Base-by-base conservation (phyloP, 441 rosid genomes). In the Hura crepitans region DNA sequence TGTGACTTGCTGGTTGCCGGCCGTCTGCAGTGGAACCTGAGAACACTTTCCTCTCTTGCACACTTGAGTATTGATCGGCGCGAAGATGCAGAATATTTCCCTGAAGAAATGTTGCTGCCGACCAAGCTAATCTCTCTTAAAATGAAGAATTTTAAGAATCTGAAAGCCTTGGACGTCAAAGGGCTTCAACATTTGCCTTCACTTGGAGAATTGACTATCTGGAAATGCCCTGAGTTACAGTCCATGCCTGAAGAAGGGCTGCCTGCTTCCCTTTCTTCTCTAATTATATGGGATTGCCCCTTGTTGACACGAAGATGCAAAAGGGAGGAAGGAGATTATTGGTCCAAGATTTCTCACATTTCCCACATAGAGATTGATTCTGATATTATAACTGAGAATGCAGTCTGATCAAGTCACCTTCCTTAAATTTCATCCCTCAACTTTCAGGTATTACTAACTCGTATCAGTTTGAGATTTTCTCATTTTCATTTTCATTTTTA, bases 321-420 rank as follows among this genome's bases (percentile, higher is more conserved):
- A 23, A 42, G 71, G 66, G 72, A 59, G 25, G 55, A 54, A 15
- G 86, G 75, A 68, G 70, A 55, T 47, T 37, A 62, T 22, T 62
- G 66, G 66, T 17, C 66, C 22, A 62, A 62, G 15, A 62, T 62
- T 62, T 62, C 50, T 13, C 50, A 39, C 49, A n/a, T 62, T 23
- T 33, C n/a, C 2, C 31, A 22, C 31, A 10, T 62, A 62, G 50
- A 62, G 39, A 39, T 62, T 22, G 65, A 61, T n/a, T 14, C 39
- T 61, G 47, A 35, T 37, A 35, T 61, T 1, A 37, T 61, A 46
- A 13, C 65, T 35, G 17, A 33, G 10, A 18, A 20, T 18, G 11
- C 14, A 18, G 1, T 9, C n/a, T 12, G 47, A 11, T 61, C 14
- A 12, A 20, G 7, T 25, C 18, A 5, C 5, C n/a, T 56, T 56